Evolutionary conservation across 2,329 filamentous ascomycete genomes (phyloP).

Genomic region (Colletotrichum eleusines): DNA sequence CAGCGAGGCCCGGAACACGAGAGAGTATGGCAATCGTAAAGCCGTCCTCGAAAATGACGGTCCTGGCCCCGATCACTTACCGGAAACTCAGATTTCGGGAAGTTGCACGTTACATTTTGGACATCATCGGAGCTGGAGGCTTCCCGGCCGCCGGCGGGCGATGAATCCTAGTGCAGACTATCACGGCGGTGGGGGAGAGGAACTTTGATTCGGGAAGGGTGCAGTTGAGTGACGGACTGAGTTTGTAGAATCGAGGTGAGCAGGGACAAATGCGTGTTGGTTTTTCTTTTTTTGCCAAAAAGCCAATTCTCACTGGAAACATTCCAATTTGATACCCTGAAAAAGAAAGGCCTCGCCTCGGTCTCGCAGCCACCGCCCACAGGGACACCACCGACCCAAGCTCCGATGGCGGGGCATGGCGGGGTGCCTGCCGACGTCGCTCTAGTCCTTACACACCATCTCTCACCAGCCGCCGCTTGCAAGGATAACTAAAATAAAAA

Average conservation of each 20-base stretch:
- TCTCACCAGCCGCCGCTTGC: background rate
- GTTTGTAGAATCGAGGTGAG: no score
- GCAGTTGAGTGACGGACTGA: background rate
- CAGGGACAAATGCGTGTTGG: no score
- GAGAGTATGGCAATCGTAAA: background rate
- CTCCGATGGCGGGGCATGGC: slow-evolving; percentile 44
- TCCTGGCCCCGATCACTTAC: background rate
- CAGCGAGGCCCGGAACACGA: no score
- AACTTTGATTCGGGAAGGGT: slow-evolving; percentile 10
- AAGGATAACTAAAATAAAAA: background rate
- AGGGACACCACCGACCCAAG: background rate
- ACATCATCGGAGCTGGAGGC: background rate
- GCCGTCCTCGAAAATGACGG: no score
- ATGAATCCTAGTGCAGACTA: background rate
- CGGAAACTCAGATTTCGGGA: background rate
- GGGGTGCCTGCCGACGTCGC: slow-evolving; percentile 41
- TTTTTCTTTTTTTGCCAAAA: background rate
- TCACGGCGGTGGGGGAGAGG: background rate
- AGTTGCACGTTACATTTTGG: background rate
- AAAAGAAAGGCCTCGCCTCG: background rate
- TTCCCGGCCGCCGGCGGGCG: background rate
- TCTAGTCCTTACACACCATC: background rate
- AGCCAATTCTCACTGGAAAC: slow-evolving; percentile 1
- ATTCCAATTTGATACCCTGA: slow-evolving; percentile 10
- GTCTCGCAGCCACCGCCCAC: background rate